Evolutionary conservation across 1,139 yeast species (phyloP), one percentile per base, ranked within the genome.

Genomic region (Scheffersomyces titani): DNA sequence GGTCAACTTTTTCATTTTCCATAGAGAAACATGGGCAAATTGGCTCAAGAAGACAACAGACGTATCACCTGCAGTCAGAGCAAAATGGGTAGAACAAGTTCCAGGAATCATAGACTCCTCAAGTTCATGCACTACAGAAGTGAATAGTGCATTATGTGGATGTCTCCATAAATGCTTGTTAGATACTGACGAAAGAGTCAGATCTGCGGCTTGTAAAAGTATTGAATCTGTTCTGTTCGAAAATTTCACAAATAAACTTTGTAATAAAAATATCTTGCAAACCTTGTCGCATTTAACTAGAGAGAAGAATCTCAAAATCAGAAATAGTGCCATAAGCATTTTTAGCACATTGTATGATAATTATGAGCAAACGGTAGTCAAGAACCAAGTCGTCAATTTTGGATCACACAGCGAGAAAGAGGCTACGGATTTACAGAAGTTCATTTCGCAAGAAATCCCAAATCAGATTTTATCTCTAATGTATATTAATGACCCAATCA

Each of bases 41-140:
- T 93, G 97, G 97, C 69, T 74, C 40, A 87, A 88, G 61, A 89
- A 93, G 61, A 81, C 89, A 2, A 77, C 89, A 24, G 98, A 93
- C 68, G 75, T 85, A 4, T 84, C 89, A 2, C 76, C 89, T 0
- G 69, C 69, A 3, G 93, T 92, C 1, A 78, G 98, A 55, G 71
- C 80, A 3, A 78, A 81, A 55, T 93, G 98, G 97, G 85, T 85
- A 0, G 84, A 84, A 54, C 83, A 85, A 51, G 70, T 86, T 1
- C 71, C 80, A 0, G 55, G 51, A 1, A 72, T 79, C 3, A 60
- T 77, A 7, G 61, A 59, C 30, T 60, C 61, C 16, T 77, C 83
- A 3, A 59, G 50, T 3, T 75, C 85, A 19, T 62, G 88, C 2
- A 73, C 78, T 1, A 62, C 73, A 2, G 96, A 89, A 58, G 73